Evolutionary conservation across 352 stramenopile genomes (phyloP), one percentile per base, ranked within the genome.

Genomic region (Thalassiosira pacifica): DNA sequence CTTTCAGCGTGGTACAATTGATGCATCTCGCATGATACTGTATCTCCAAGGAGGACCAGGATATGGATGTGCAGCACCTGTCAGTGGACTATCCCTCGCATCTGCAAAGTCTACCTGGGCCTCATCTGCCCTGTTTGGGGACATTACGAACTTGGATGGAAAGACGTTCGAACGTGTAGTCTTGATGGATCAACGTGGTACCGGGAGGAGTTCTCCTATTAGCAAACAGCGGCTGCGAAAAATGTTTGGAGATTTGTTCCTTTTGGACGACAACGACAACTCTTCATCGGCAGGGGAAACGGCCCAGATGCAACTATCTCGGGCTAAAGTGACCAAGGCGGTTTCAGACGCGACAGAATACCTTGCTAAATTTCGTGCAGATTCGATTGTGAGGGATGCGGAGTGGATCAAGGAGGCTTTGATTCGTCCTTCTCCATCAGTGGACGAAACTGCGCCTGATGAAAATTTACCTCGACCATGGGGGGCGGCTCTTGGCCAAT

Each of bases 141-240:
- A 69, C 13, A 52, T 85, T 16, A 82, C 55, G 0, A 88, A 88
- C 55, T 19, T 67, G 1, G 75, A 85, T 29, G 75, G 69, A 1
- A 85, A 89, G 27, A 65, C 37, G 10, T 95, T 92, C 53, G 78
- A 87, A 74, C 84, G 89, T 13, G 76, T 96, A 16, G 79, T 96
- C 0, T 71, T 96, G 10, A 91, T 96, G 88, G 93, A 96, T 90
- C 93, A 96, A 85, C 88, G 94, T 67, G 94, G 94, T 22, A 96
- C 94, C 6, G 94, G 94, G 3, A 68, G 71, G 48, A 96, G 92
- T 31, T 87, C 88, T 57, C 86, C 93, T 0, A 87, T 96, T 31
- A 95, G 84, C 11, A 95, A 94, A 64, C 93, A 95, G 60, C 85
- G 69, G 9, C 82, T 96, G 42, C 29, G 90, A 82, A 81, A 84